Base-by-base conservation (phyloP, 352 stramenopile genomes). In the Elongisporangium prolatum region DNA sequence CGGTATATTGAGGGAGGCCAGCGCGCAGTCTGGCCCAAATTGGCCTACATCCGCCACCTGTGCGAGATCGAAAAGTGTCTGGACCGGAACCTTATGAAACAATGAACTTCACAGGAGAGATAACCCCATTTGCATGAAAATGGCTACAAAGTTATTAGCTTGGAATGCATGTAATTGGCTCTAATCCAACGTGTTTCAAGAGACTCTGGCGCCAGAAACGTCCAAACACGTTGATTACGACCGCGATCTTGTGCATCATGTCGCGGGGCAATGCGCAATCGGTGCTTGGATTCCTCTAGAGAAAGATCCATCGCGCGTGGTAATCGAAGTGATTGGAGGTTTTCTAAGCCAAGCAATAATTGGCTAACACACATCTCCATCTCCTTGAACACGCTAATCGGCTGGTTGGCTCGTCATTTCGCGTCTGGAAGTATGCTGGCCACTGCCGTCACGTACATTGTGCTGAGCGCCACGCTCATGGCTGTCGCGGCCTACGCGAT, bases 41-140 rank as follows among this genome's bases (percentile, higher is more conserved):
- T 99, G 60, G 75, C 93, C 55, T 96, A 93, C 60, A 98, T 99
- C 61, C 86, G 89, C 55, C 89, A 88, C 64, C 86, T 98, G 62
- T 97, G 95, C 65, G 88, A 86, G 52, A 90, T 98, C 59, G 96
- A 99, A 71, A 78, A 83, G 53, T 72, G 67, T 54, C 65, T 88
- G 14, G 75, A 88, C 54, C 61, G 59, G n/a, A 57, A 67, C 21
- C 50, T 85, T 10, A 71, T 70, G 21, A 48, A 71, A 49, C 56
- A 83, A 56, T 25, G 69, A 22, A 59, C 28, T 9, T 13, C 28
- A 14, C n/a, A n/a, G n/a, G n/a, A 13, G 14, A 40, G 5, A 14
- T 8, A 13, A 40, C 1, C 28, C 28, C 4, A 14, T 40, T 40
- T 40, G 25, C 25, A 34, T 34, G 25, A 4, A 34, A 4, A 34